Evolutionary conservation across 2,329 filamentous ascomycete genomes (phyloP), one percentile per base, ranked within the genome.

Genomic region (Aspergillus caelatus): DNA sequence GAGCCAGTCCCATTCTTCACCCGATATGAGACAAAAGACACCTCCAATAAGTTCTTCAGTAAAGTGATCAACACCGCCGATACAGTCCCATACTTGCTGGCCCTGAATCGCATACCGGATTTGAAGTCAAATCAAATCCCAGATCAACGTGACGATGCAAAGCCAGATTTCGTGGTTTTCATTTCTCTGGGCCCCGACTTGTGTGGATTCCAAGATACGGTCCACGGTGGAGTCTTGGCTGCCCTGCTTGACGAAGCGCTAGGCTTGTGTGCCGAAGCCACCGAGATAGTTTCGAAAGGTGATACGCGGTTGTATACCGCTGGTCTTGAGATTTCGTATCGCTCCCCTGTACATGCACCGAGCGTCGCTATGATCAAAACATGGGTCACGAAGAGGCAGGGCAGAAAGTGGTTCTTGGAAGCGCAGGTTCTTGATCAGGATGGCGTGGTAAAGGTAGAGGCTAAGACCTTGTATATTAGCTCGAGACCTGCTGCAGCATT

Each of bases 391-490:
- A 39, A 21, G 58, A 63, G 34, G 36, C 62, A 67, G 32, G 65
- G 62, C 14, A 65, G 66, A 28, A 68, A 68, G 48, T 67, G 65
- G 62, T 67, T 68, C 36, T 34, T 68, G 26, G 69, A 72, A 75
- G 55, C 36, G 76, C 64, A 64, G 60, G 69, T 52, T 41, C 52
- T 65, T 36, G 57, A 57, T 39, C 41, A 62, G 14, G 57, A 62
- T 43, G 63, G 60, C 14, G 45, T 4, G 46, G 36, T 62, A 7
- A 58, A 61, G 53, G 63, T 52, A 32, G 60, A 62, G 60, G 63
- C 63, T 23, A 62, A 60, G 23, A 56, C 63, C 7, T 57, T 65
- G 57, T 65, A 65, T 56, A 39, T 62, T 16, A 57, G 56, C 58
- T n/a, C 58, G 11, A 54, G 48, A 43, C 19, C 46, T 23, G 26